A percentile compares a stretch with the other conserved stretches of the same genome.
These are phyloP conservation scores for Emmonsia crescens DNA, from an alignment of 2,329 filamentous ascomycete genomes.

Conservation along the genomic window DNA sequence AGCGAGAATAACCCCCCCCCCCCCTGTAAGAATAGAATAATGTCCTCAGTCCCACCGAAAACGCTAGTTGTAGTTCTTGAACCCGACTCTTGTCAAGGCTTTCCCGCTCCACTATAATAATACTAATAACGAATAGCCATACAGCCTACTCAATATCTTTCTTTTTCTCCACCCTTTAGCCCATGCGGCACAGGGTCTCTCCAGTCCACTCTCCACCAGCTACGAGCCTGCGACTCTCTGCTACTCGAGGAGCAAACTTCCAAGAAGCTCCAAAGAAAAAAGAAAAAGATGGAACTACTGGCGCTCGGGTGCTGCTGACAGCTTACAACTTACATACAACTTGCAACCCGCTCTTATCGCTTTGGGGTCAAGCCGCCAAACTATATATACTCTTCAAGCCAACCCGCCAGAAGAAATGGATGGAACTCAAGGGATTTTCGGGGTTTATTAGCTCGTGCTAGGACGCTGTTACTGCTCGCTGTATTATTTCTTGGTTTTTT, in stretches of 20 bases:
- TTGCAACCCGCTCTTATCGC: neutral
- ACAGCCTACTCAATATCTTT: neutral
- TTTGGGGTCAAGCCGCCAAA: neutral
- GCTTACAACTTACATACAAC: no score
- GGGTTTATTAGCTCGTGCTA: no score
- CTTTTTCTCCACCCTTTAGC: neutral
- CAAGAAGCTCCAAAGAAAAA: no score
- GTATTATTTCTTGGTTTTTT: no score
- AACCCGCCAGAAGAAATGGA: no score
- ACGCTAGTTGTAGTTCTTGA: neutral
- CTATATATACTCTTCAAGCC: neutral
- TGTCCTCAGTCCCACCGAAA: neutral
- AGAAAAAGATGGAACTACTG: no score
- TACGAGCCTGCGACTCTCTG: no score
- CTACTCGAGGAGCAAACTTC: no score
- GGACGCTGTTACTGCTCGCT: no score
- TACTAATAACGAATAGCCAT: neutral
- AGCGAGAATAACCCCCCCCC: neutral
- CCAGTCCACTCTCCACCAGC: neutral
- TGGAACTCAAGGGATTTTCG: no score
- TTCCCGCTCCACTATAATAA: neutral
- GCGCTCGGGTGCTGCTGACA: no score
- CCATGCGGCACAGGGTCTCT: conserved; percentile 2
- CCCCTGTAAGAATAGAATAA: no score
- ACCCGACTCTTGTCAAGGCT: neutral